These are phyloP conservation scores for Boletus patriciae DNA, from an alignment of 768 basidiomycete species.

Conservation along the genomic window DNA sequence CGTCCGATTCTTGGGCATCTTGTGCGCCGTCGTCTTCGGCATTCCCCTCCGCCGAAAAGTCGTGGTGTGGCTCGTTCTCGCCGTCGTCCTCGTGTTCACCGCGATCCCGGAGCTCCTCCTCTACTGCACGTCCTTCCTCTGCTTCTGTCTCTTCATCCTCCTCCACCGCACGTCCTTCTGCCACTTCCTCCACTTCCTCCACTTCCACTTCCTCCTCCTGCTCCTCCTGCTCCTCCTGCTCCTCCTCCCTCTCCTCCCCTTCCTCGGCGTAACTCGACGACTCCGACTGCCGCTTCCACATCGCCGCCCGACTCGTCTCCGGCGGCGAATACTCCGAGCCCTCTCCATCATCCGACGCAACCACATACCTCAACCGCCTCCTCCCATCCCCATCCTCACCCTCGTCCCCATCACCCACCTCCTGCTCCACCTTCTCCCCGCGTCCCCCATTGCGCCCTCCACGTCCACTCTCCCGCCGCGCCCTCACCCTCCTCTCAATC, in stretches of 20 bases:
- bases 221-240: neutral
- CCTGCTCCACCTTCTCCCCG: neutral
- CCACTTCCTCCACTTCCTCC: too few relatives aligned
- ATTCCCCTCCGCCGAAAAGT: conserved; percentile 4
- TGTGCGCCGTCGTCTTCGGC: neutral
- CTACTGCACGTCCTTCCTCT: conserved; percentile 15
- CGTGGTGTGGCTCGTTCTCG: neutral
- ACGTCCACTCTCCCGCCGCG: too few relatives aligned
- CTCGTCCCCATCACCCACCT: too few relatives aligned
- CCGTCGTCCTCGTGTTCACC: neutral
- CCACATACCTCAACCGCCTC: conserved; percentile 11
- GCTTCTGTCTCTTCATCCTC: neutral
- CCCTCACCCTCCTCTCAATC: conserved; percentile 5
- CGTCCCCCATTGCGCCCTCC: neutral
- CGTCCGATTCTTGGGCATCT: too few relatives aligned
- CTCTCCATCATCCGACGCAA: conserved; percentile 12
- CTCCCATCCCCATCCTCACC: neutral
- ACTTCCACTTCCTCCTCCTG: too few relatives aligned
- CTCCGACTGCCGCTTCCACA: conserved; percentile 23
- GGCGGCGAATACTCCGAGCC: conserved; percentile 29
- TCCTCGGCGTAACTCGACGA: neutral
- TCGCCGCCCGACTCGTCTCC: conserved; percentile 28
- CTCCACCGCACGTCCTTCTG: too few relatives aligned
- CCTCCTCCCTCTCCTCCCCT: neutral
- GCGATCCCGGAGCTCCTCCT: conserved; percentile 1